Percentiles rank a stretch among this genome's conserved stretches.
Conservation (phyloP, 1,284 basidiomycete genomes). For the Cryptococcus wingfieldii region DNA sequence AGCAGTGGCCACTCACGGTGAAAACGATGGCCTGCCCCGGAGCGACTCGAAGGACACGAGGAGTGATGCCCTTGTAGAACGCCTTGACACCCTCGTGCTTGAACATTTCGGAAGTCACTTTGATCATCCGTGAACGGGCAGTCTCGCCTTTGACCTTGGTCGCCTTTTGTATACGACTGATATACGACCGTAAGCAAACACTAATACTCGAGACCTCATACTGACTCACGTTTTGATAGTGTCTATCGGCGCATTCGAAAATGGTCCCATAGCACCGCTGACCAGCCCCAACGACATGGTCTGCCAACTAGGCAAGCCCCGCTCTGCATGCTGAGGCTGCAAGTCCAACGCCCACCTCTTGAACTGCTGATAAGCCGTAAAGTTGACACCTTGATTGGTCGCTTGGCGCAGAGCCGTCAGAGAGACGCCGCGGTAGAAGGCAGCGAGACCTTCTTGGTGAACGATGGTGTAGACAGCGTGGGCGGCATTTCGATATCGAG, state of each 20-base stretch:
- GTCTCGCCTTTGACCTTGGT: slow-evolving; percentile 70
- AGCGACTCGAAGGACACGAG: slow-evolving; percentile 90
- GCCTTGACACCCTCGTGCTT: slow-evolving; percentile 78
- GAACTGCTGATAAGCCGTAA: slow-evolving; percentile 96
- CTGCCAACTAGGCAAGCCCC: slow-evolving; percentile 79
- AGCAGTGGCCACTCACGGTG: slow-evolving; percentile 39
- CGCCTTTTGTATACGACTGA: slow-evolving; percentile 65
- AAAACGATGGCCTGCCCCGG: slow-evolving; percentile 66
- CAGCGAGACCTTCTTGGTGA: slow-evolving; percentile 79
- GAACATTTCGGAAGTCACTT: slow-evolving; percentile 90
- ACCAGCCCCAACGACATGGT: slow-evolving; percentile 91
- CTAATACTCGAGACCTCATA: neutral
- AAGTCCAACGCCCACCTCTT: slow-evolving; percentile 72
- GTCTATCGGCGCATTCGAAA: slow-evolving; percentile 95
- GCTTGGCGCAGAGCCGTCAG: slow-evolving; percentile 93
- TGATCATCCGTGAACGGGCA: slow-evolving; percentile 65
- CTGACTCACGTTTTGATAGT: slow-evolving; percentile 77
- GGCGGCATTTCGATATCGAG: slow-evolving; percentile 88
- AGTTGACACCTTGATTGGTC: slow-evolving; percentile 98
- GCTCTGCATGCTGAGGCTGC: slow-evolving; percentile 67
- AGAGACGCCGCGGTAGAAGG: slow-evolving; percentile 88
- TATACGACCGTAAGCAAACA: too few relatives aligned
- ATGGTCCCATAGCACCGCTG: slow-evolving; percentile 94
- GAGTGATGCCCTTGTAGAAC: slow-evolving; percentile 97
- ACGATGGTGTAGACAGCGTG: slow-evolving; percentile 96